Evolutionary conservation across 2,329 filamentous ascomycete genomes (phyloP), one percentile per base, ranked within the genome.

Genomic region (Penicillium italicum): DNA sequence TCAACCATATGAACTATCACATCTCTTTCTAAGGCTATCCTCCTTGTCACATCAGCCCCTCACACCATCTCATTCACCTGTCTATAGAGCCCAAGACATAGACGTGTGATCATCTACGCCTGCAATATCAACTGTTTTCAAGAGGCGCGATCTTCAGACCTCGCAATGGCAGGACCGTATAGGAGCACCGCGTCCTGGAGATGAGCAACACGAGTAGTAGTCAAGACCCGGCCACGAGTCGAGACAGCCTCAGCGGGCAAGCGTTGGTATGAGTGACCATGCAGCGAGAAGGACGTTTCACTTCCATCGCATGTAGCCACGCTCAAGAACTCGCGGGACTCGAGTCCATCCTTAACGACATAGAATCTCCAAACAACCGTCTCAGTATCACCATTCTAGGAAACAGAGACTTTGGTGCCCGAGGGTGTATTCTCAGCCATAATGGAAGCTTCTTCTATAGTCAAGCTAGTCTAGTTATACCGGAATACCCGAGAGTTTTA

Each of bases 301-400:
- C 72, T 72, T 2, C 68, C 63, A 33, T 47, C 56, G 1, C 69
- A 64, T 10, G 59, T 48, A 11, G 53, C 37, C 41, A 72, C 61
- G n/a, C 68, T 70, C 43, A 71, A 42, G 37, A 61, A 69, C 16
- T 59, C 55, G 4, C 67, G 62, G 4, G 66, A 69, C 12, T 59
- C 66, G 44, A 59, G 61, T 9, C 56, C 54, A 45, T 68, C 65
- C 0, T 58, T 60, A 14, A 67, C 63, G 4, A 74, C 75, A 63
- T 77, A 81, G 62, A 84, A 82, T 26, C 76, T 72, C 83, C 82
- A 82, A 4, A 53, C 38, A 3, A 63, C 68, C 0, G 76, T 78
- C 62, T 78, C 74, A 0, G 78, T 82, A 45, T 79, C 78, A 5
- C 80, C 80, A 54, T 82, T 82, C 80, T 79, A 82, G 5, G 78